Base-by-base conservation (phyloP, 2,329 filamentous ascomycete genomes). In the Rhinocladiella mackenziei region DNA sequence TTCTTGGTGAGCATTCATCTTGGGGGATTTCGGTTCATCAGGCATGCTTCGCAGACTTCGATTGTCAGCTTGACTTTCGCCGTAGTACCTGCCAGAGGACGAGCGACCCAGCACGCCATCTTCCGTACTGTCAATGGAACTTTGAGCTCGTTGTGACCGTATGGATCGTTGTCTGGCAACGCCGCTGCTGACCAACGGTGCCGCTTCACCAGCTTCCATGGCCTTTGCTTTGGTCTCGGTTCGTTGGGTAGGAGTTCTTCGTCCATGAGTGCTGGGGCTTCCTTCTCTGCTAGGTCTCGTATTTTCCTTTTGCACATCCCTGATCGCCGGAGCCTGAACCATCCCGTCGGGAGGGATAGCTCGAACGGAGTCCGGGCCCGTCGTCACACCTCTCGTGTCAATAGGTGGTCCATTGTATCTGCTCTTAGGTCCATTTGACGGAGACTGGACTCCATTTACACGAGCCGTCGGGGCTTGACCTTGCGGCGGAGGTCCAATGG, bases 111-210 rank as follows among this genome's bases (percentile, higher is more conserved):
- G 61, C 1, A 67, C 63, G 3, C 74, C 71, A 51, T 87, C 83
- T 18, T 76, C 75, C 2, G 75, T 76, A 56, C 78, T 85, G 53
- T 92, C 86, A 9, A 86, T 69, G 0, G 84, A 84, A 19, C 75
- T 75, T 59, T 83, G 81, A 25, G 75, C 72, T 13, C 79, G 74
- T 31, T 73, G 72, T 51, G 78, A 76, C 31, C 78, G 75, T 18
- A 77, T 66, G n/a, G 73, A 70, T 20, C 72, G 65, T 65, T 76
- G 69, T 35, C 69, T 61, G 17, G 66, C 60, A 3, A 69, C 69
- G 4, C 64, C 58, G 42, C 58, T 65, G 19, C 49, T 43, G 15
- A 71, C 65, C 17, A 72, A 53, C 11, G 69, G 66, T 32, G 68
- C 64, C 30, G 68, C 66, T 56, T 70, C 67, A 15, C 68, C 65